These are phyloP conservation scores for Hymenoscyphus occultus DNA, from an alignment of 2,329 filamentous ascomycete genomes.

Conservation along the genomic window DNA sequence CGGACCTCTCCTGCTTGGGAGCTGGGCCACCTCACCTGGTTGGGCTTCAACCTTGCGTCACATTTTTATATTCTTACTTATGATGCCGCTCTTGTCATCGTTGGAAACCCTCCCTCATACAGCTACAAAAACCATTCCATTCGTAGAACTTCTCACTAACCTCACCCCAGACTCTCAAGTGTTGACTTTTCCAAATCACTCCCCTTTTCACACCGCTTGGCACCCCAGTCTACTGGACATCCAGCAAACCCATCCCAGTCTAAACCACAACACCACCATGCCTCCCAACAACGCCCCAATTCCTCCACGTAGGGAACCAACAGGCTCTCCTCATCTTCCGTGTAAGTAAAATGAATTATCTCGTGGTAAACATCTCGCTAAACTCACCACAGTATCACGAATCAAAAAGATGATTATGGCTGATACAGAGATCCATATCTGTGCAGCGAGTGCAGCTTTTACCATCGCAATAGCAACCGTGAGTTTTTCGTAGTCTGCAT, in stretches of 20 bases:
- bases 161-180: constrained; percentile 1
- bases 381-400: constrained; percentile 65
- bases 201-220: constrained; percentile 12
- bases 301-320: constrained; percentile 74
- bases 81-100: not conserved
- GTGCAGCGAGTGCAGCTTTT: constrained; percentile 92
- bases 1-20: not conserved
- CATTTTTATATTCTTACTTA: not conserved
- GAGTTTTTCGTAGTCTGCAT: constrained; percentile 32
- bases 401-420: constrained; percentile 93
- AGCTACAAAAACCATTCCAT: not conserved
- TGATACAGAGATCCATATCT: constrained; percentile 80
- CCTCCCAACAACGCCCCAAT: constrained; percentile 88
- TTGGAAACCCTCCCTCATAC: not conserved
- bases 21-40: not conserved
- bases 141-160: not conserved
- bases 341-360: constrained; percentile 53
- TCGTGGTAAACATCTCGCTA: not conserved
- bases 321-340: constrained; percentile 80
- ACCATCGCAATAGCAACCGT: constrained; percentile 88
- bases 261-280: constrained; percentile 51
- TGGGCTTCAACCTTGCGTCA: not conserved
- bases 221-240: not conserved
- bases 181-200: not conserved
- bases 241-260: not conserved